These are phyloP conservation scores for Nicotiana attenuata DNA, from an alignment of 257 asterid species.

Conservation along the genomic window DNA sequence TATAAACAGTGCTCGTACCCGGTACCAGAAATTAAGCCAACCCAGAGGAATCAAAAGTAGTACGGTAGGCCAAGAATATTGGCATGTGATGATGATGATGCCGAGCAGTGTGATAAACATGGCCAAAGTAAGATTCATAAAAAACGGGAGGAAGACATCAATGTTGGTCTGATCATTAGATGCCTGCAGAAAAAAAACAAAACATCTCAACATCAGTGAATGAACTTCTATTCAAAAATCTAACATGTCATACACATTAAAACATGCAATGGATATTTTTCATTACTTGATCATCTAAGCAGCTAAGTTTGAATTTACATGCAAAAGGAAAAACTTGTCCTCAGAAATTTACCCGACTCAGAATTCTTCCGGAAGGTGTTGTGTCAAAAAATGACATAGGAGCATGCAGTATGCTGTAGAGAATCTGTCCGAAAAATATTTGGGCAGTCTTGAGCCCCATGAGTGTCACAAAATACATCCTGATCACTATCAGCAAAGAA, in stretches of 20 bases:
- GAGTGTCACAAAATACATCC: slow-evolving; percentile 42
- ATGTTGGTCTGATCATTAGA: slow-evolving; percentile 88
- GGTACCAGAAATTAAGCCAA: slow-evolving; percentile 87
- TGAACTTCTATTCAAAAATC: not conserved
- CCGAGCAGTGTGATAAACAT: slow-evolving; percentile 55
- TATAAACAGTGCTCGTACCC: slow-evolving; percentile 43
- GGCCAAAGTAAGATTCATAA: slow-evolving; percentile 41
- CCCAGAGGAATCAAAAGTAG: slow-evolving; percentile 78
- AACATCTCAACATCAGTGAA: not conserved
- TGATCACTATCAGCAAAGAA: slow-evolving; percentile 37
- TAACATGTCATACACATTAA: not conserved
- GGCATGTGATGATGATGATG: slow-evolving; percentile 79
- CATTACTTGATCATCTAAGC: not conserved
- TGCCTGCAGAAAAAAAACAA: slow-evolving; percentile 48
- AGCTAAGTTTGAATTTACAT: not conserved
- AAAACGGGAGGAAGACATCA: slow-evolving; percentile 73
- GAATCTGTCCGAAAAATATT: slow-evolving; percentile 76
- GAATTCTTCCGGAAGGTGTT: slow-evolving; percentile 94
- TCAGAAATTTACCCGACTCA: slow-evolving; percentile 65
- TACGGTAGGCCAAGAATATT: slow-evolving; percentile 87
- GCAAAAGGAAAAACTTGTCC: not conserved
- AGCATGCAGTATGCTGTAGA: slow-evolving; percentile 75
- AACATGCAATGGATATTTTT: not conserved
- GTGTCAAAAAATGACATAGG: slow-evolving; percentile 99
- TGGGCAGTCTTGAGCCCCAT: slow-evolving; percentile 94